phyloP scores from a whole-genome alignment of 371 early-diverging fungal species.

The Mortierella sp. region DNA sequence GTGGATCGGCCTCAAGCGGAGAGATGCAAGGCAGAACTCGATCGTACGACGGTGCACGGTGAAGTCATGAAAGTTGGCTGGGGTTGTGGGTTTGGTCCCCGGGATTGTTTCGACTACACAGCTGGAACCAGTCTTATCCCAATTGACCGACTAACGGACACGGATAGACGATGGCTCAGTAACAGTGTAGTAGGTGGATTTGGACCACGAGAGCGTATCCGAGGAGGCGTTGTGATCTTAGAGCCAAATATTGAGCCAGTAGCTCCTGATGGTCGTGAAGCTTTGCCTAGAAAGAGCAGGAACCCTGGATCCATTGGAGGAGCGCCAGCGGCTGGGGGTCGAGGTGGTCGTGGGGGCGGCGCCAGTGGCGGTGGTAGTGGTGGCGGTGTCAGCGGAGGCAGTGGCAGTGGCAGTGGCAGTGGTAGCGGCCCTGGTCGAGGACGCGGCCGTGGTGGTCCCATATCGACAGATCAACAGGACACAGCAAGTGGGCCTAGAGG shows the following conservation, averaged over 20 bases:
- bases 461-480: slow-evolving; percentile 14
- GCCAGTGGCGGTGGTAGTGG: not conserved
- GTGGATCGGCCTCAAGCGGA: slow-evolving; percentile 40
- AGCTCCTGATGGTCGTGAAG: slow-evolving; percentile 40
- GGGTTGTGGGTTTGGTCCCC: slow-evolving; percentile 75
- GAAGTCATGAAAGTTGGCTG: slow-evolving; percentile 62
- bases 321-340: slow-evolving; percentile 12
- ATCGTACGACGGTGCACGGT: slow-evolving; percentile 38
- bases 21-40: slow-evolving; percentile 42
- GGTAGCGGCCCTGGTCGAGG: too few species aligned
- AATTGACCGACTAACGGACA: slow-evolving; percentile 52
- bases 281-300: slow-evolving; percentile 24
- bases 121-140: slow-evolving; percentile 57
- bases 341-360: slow-evolving; percentile 16
- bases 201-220: slow-evolving; percentile 40
- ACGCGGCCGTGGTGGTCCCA: slow-evolving; percentile 20
- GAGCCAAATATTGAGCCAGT: slow-evolving; percentile 56
- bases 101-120: slow-evolving; percentile 65
- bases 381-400: too few species aligned
- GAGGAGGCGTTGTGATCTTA: slow-evolving; percentile 52
- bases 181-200: slow-evolving; percentile 53
- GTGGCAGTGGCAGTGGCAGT: too few species aligned
- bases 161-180: slow-evolving; percentile 52
- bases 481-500: slow-evolving; percentile 6
- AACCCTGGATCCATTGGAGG: slow-evolving; percentile 5